Evolutionary conservation across 164 flowering plant genomes (phyloP), one percentile per base, ranked within the genome.

Genomic region (Aristolochia contorta): DNA sequence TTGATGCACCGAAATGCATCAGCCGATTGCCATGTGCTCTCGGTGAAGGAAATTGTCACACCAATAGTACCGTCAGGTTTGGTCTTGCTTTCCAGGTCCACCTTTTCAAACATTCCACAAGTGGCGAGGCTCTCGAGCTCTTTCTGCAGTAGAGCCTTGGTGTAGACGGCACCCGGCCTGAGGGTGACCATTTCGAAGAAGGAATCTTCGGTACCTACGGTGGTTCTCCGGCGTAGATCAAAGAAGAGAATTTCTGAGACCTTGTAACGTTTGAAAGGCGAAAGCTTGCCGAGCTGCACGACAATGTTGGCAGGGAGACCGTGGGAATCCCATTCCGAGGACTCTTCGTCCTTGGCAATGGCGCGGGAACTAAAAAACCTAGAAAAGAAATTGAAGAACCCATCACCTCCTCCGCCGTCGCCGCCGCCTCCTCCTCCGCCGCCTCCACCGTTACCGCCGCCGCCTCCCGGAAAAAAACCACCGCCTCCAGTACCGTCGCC

Each of bases 51-150:
- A 6, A 90, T 83, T 0, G 79, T 83, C 7, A 91, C 18, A 0
- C 62, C 79, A 0, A 94, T 53, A 0, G 96, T 83, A 0, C 99
- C 99, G 59, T 94, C 95, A 0, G 96, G 82, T 7, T 82, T 86
- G 12, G 99, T 83, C 50, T 78, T 85, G 32, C 72, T 84, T 45
- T 91, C 95, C 33, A 94, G 58, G 43, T 89, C 96, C 4, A 94
- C 95, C 61, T 82, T 91, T 74, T 94, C 99, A 59, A 94, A 94
- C 99, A 94, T 94, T 4, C 99, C 99, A 41, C 93, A 86, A 0
- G 84, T 87, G 0, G 82, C 87, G 16, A 94, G 76, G 25, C 80
- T 79, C 64, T 94, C 96, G 1, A 94, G 88, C 80, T 94, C 99
- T 62, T 83, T 83, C 82, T 82, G 83, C 8, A 62, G 65, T 18